These are phyloP conservation scores for Diaporthe longicolla DNA, from an alignment of 2,329 filamentous ascomycete species.

Conservation along the genomic window DNA sequence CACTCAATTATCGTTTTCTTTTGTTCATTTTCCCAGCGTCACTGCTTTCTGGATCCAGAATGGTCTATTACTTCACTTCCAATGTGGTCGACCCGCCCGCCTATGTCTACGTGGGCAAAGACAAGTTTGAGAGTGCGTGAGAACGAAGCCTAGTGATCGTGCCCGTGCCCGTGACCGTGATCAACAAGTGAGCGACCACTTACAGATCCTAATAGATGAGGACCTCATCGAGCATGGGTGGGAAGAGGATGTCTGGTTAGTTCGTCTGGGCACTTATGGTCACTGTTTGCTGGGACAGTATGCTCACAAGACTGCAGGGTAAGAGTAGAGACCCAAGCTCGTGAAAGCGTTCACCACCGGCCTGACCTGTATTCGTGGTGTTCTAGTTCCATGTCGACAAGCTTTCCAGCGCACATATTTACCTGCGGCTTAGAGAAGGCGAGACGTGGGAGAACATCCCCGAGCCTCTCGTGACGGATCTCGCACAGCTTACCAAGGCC, in stretches of 20 bases:
- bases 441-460: slow-evolving; percentile 89
- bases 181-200: slow-evolving; percentile 39
- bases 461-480: slow-evolving; percentile 81
- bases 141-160: slow-evolving; percentile 9
- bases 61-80: slow-evolving; percentile 98
- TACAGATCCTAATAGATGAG: slow-evolving; percentile 77
- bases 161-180: slow-evolving; percentile 6
- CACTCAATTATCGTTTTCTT: not conserved
- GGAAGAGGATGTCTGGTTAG: slow-evolving; percentile 94
- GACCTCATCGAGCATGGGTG: slow-evolving; percentile 94
- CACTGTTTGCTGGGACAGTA: not conserved
- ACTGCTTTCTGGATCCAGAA: slow-evolving; percentile 53
- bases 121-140: slow-evolving; percentile 95
- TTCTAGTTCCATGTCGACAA: slow-evolving; percentile 95
- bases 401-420: slow-evolving; percentile 95
- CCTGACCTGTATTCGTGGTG: slow-evolving; percentile 26
- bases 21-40: not conserved
- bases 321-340: slow-evolving; percentile 43
- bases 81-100: slow-evolving; percentile 85
- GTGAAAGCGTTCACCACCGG: not conserved
- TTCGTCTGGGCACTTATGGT: not conserved
- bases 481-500: slow-evolving; percentile 97
- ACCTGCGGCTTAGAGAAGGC: slow-evolving; percentile 84
- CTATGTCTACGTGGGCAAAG: slow-evolving; percentile 96
- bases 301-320: slow-evolving; percentile 49